phyloP scores from a whole-genome alignment of 148 eudicot genomes.

The Pharnaceum exiguum region DNA sequence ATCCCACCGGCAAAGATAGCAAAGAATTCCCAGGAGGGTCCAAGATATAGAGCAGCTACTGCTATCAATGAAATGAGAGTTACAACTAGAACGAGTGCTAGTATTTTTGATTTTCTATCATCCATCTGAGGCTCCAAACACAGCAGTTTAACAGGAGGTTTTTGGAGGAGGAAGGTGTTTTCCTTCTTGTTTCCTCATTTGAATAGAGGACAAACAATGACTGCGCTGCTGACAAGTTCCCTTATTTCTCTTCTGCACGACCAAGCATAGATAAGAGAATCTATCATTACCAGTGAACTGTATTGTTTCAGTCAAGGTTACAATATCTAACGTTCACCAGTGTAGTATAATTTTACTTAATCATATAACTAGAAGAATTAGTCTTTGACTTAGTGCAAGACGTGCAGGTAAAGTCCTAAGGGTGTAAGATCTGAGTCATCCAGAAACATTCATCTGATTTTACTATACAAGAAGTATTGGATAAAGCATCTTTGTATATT shows the following conservation, averaged over 20 bases:
- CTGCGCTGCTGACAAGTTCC: slow-evolving; percentile 11
- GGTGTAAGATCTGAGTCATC: slow-evolving; percentile 11
- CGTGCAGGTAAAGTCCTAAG: background rate
- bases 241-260: too few relatives aligned
- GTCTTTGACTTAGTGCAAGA: slow-evolving; percentile 15
- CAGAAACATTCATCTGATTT: slow-evolving; percentile 2
- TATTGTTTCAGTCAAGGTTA: slow-evolving; percentile 5
- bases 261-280: too few relatives aligned
- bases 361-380: background rate
- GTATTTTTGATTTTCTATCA: slow-evolving; percentile 40
- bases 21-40: slow-evolving; percentile 40
- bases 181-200: slow-evolving; percentile 7
- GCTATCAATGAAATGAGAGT: slow-evolving; percentile 33
- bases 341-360: background rate
- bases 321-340: slow-evolving; percentile 8
- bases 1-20: slow-evolving; percentile 36
- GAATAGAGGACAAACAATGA: slow-evolving; percentile 1
- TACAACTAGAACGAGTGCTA: slow-evolving; percentile 33
- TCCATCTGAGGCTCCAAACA: slow-evolving; percentile 40
- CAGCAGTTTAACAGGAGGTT: background rate
- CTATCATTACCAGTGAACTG: too few relatives aligned
- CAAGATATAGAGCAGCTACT: slow-evolving; percentile 43
- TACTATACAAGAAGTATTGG: background rate
- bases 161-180: slow-evolving; percentile 1
- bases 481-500: background rate